These are phyloP conservation scores for Salix brachista DNA, from an alignment of 345 rosid genomes.

Conservation along the genomic window DNA sequence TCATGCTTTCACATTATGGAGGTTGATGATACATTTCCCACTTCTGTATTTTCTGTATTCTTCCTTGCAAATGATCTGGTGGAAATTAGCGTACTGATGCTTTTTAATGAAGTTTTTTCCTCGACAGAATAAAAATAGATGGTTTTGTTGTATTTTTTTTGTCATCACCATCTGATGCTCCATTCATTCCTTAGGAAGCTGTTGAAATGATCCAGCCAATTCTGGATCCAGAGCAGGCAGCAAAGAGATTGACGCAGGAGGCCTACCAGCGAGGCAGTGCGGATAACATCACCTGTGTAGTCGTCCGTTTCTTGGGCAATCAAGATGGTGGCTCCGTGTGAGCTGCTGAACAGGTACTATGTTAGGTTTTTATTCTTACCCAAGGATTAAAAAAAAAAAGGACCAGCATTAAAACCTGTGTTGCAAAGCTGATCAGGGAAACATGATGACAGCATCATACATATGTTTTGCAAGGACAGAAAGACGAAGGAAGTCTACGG, in stretches of 20 bases:
- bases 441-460: conserved; percentile 6
- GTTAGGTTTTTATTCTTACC: conserved; percentile 3
- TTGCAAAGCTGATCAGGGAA: conserved; percentile 19
- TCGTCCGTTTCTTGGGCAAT: conserved; percentile 72
- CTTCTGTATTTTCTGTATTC: background rate
- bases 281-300: conserved; percentile 93
- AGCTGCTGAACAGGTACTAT: conserved; percentile 1
- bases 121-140: background rate
- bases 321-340: conserved; percentile 30
- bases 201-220: conserved; percentile 73
- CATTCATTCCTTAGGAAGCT: conserved; percentile 58
- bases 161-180: conserved; percentile 9
- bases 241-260: conserved; percentile 78
- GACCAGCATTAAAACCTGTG: conserved; percentile 10
- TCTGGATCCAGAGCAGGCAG: conserved; percentile 85
- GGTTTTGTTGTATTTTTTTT: background rate
- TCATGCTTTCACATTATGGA: background rate
- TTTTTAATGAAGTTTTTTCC: background rate
- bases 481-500: conserved; percentile 1
- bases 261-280: conserved; percentile 97
- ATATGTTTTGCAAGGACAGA: conserved; percentile 11
- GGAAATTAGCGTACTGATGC: background rate
- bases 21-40: background rate
- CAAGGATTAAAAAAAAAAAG: background rate
- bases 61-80: background rate